phyloP scores from a whole-genome alignment of 768 basidiomycete genomes.

The Filobasidium floriforme region DNA sequence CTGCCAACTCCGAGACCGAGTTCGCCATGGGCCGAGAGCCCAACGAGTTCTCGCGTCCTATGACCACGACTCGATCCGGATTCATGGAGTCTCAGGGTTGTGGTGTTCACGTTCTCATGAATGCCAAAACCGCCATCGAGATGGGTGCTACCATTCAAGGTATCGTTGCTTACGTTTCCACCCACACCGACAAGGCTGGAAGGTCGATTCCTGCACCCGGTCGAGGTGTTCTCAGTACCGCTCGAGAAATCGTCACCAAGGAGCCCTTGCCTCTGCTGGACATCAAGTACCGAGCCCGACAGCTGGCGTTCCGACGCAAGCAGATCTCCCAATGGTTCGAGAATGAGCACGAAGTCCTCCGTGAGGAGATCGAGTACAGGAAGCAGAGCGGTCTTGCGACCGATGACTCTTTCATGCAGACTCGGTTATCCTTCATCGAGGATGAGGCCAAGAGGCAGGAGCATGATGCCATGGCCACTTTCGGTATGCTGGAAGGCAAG shows the following conservation, averaged over 20 bases:
- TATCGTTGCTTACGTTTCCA: conserved; percentile 90
- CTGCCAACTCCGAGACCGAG: conserved; percentile 91
- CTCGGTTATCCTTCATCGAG: conserved; percentile 75
- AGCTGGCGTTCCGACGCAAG: conserved; percentile 86
- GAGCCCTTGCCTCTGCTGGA: conserved; percentile 73
- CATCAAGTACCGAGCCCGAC: conserved; percentile 80
- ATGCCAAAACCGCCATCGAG: conserved; percentile 86
- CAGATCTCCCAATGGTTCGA: conserved; percentile 92
- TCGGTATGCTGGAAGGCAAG: conserved; percentile 86
- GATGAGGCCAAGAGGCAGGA: conserved; percentile 85
- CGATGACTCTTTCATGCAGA: conserved; percentile 64
- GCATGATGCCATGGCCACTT: conserved; percentile 81
- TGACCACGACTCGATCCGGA: conserved; percentile 90
- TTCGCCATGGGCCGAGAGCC: conserved; percentile 99
- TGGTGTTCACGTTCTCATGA: conserved; percentile 96
- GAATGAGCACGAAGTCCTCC: conserved; percentile 77
- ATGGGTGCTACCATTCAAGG: conserved; percentile 89
- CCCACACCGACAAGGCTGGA: conserved; percentile 90
- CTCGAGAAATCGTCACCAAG: conserved; percentile 72
- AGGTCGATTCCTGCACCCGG: conserved; percentile 97
- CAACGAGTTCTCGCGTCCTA: conserved; percentile 95
- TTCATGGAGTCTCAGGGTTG: conserved; percentile 97
- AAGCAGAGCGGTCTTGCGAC: conserved; percentile 31
- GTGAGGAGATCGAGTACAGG: conserved; percentile 55
- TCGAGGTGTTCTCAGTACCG: conserved; percentile 79